Conservation (phyloP, 495 filamentous ascomycete species). For the Aspergillus diversus region DNA sequence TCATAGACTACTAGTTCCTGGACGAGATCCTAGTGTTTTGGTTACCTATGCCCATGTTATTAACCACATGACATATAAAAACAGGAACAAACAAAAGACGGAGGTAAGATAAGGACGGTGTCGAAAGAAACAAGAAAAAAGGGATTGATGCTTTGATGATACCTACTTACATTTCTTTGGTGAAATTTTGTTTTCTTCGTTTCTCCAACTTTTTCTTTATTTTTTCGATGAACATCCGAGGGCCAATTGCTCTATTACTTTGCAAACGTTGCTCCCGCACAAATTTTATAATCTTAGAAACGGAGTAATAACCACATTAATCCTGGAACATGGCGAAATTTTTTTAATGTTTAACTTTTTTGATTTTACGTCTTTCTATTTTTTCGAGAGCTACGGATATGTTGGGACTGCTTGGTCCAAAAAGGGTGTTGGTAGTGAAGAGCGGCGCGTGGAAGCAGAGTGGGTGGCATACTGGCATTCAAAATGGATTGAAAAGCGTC, state of each 20-base stretch:
- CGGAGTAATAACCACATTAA: too few species aligned
- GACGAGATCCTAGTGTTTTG: neutral
- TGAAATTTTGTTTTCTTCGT: too few species aligned
- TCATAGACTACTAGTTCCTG: neutral
- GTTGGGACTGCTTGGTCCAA: neutral
- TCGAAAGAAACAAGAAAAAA: slow-evolving; percentile 6
- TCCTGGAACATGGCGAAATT: too few species aligned
- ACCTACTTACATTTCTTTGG: too few species aligned
- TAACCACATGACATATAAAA: neutral
- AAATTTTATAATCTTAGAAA: too few species aligned
- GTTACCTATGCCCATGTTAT: too few species aligned
- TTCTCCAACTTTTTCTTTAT: too few species aligned
- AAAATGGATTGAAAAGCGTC: neutral
- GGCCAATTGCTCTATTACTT: too few species aligned
- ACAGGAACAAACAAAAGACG: slow-evolving; percentile 7
- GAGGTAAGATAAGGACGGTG: slow-evolving; percentile 12
- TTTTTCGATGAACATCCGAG: too few species aligned
- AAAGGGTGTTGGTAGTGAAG: neutral
- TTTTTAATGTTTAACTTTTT: too few species aligned
- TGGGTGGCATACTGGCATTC: neutral
- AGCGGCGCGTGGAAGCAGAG: neutral
- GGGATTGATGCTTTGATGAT: neutral
- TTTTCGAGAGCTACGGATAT: neutral
- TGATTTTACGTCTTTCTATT: too few species aligned
- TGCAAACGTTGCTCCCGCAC: too few species aligned